These are phyloP conservation scores for Fagus crenata DNA, from an alignment of 306 rosid species.

Conservation along the genomic window DNA sequence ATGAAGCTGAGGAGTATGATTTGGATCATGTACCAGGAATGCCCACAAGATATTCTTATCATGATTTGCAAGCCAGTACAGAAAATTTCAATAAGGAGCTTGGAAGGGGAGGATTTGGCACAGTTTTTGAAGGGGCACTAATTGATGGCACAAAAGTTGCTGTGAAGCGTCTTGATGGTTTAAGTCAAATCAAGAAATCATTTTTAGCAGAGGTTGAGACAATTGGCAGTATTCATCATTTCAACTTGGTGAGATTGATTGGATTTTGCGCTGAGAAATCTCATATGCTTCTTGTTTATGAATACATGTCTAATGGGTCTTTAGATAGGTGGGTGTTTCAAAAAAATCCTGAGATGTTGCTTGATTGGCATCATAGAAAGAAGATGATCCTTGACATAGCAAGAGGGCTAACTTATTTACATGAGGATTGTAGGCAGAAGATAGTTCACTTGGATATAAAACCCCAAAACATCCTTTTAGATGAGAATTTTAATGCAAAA, in stretches of 20 bases:
- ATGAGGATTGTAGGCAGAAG: not conserved
- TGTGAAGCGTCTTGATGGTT: slow-evolving; percentile 16
- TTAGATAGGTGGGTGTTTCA: not conserved
- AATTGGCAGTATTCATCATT: slow-evolving; percentile 22
- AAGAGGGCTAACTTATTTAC: slow-evolving; percentile 1
- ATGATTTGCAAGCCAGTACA: not conserved
- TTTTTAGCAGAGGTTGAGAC: slow-evolving; percentile 31
- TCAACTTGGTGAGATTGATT: slow-evolving; percentile 7
- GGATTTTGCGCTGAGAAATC: slow-evolving; percentile 29
- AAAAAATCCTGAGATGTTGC: not conserved
- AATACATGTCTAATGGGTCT: slow-evolving; percentile 19
- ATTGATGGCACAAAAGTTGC: slow-evolving; percentile 18
- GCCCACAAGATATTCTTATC: slow-evolving; percentile 7
- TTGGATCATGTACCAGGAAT: slow-evolving; percentile 9
- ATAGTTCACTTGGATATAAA: slow-evolving; percentile 12
- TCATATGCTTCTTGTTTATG: slow-evolving; percentile 22
- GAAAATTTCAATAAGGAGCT: slow-evolving; percentile 7
- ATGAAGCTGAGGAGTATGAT: not conserved
- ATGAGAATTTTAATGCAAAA: not conserved
- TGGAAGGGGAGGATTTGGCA: slow-evolving; percentile 13
- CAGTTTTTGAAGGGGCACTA: slow-evolving; percentile 19
- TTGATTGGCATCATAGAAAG: slow-evolving; percentile 27
- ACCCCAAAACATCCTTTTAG: not conserved
- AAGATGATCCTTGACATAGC: slow-evolving; percentile 14
- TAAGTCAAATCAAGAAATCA: slow-evolving; percentile 9